Base-by-base conservation (phyloP, 2,329 filamentous ascomycete species). In the Juglanconis oblonga region DNA sequence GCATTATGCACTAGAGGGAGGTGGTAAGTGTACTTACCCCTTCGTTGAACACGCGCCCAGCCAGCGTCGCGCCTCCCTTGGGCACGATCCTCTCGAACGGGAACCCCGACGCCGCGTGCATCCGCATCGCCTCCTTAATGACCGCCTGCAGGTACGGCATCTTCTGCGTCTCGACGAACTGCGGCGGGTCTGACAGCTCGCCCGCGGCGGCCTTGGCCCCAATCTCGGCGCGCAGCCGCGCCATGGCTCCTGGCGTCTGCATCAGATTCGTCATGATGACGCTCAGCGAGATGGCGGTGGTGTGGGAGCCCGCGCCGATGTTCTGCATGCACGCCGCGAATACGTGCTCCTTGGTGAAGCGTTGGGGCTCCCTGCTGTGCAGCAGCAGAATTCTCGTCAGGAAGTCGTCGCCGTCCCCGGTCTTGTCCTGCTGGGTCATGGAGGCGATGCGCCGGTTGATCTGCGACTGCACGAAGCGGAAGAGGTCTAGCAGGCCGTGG, bases 81-180 rank as follows among this genome's bases (percentile, higher is more conserved):
- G 79, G 77, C 1, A 81, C 78, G 1, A 75, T 66, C 1, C 81
- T 76, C 52, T 78, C 73, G 1, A 83, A 66, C 1, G 75, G 68
- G 47, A 79, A 69, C 1, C 74, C 76, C 2, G 77, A 69, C 0
- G 73, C 73, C 5, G 79, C 76, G 61, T 81, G 77, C 2, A 82
- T 61, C 4, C 81, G 72, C 65, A 81, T 71, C 1, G 73, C 71
- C 64, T 83, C 81, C 35, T 75, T 77, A 31, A 83, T 71, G 13
- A 80, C 76, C 1, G 80, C 79, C 58, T 79, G 72, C 2, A 84
- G 71, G 60, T 81, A 83, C 0, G 73, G 74, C 57, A 79, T 66
- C 3, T 67, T 60, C 57, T 71, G 68, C 2, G 65, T 62, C 14
- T 71, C 64, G 38, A 65, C 66, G 53, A 70, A 74, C 0, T 65